Evolutionary conservation across 306 rosid species (phyloP).

Genomic region (Quercus robur): DNA sequence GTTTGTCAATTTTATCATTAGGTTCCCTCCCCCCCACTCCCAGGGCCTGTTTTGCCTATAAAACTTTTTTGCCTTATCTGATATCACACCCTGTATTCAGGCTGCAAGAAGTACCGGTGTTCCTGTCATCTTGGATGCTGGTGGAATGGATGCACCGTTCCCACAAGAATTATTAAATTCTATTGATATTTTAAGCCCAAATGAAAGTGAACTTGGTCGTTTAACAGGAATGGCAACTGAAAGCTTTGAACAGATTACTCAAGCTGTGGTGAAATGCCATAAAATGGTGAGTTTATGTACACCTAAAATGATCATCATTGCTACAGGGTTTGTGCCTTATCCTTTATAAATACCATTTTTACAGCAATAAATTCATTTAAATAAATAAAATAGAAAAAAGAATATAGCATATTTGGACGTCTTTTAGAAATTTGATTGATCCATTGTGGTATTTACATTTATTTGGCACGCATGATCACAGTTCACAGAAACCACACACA

Average conservation of each 20-base stretch:
- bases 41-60: background rate
- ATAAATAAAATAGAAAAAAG: background rate
- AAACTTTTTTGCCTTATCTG: background rate
- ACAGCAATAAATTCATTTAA: background rate
- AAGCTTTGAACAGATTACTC: slow-evolving; percentile 61
- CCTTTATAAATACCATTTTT: background rate
- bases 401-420: background rate
- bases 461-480: background rate
- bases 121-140: slow-evolving; percentile 81
- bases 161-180: slow-evolving; percentile 60
- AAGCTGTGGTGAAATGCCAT: slow-evolving; percentile 68
- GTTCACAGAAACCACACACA: background rate
- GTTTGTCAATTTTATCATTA: background rate
- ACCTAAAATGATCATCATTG: background rate
- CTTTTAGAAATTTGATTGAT: background rate
- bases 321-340: background rate
- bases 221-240: slow-evolving; percentile 66
- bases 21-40: background rate
- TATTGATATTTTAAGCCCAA: slow-evolving; percentile 84
- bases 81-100: slow-evolving; percentile 36
- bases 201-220: slow-evolving; percentile 82
- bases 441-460: background rate
- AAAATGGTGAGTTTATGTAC: slow-evolving; percentile 60
- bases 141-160: slow-evolving; percentile 74
- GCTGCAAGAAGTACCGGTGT: slow-evolving; percentile 80